Percentiles rank a stretch among this genome's conserved stretches.
These are phyloP conservation scores for Kwoniella botswanensis DNA, from an alignment of 768 basidiomycete species.

Conservation along the genomic window DNA sequence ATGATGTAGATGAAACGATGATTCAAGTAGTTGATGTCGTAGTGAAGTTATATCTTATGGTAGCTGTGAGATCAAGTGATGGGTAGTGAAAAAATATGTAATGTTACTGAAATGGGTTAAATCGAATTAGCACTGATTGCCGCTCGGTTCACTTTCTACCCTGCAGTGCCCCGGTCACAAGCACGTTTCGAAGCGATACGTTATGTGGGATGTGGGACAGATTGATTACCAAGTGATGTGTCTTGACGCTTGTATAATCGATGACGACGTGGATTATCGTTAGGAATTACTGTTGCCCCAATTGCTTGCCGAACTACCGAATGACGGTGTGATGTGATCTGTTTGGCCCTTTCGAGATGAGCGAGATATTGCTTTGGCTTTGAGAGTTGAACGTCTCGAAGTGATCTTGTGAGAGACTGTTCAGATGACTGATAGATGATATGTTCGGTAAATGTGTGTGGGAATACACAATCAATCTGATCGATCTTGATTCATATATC, in stretches of 20 bases:
- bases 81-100: background rate
- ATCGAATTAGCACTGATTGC: background rate
- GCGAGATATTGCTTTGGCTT: too few relatives aligned
- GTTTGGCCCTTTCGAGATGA: too few relatives aligned
- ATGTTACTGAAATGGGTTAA: conserved; percentile 1
- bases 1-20: background rate
- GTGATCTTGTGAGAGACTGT: background rate
- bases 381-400: too few relatives aligned
- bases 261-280: background rate
- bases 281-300: background rate
- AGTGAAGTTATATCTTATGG: background rate
- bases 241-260: background rate
- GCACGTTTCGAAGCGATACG: conserved; percentile 2
- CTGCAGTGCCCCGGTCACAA: background rate
- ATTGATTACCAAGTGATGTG: background rate
- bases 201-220: too few relatives aligned
- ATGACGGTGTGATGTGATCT: background rate
- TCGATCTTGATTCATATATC: background rate
- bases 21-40: background rate
- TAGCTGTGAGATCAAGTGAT: background rate
- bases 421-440: background rate
- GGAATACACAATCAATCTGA: background rate
- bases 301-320: background rate
- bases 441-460: background rate
- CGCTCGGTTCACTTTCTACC: conserved; percentile 6